Percentiles rank a stretch among this genome's conserved stretches.
These are phyloP conservation scores for Novymonas esmeraldas DNA, from an alignment of 208 protist genomes.

Conservation along the genomic window DNA sequence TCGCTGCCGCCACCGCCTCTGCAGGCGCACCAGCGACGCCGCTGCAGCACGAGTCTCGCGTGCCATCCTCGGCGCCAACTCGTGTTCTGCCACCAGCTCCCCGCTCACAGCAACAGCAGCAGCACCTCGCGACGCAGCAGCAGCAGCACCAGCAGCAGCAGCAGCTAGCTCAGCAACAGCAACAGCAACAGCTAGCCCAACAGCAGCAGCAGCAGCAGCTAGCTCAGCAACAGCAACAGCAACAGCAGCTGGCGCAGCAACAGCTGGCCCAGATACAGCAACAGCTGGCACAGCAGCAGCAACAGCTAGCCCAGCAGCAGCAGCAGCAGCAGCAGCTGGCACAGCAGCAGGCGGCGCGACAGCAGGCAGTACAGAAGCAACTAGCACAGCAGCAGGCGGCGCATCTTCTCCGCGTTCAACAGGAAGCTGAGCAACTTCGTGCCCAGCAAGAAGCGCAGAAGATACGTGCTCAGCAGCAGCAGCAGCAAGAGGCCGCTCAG, in stretches of 20 bases:
- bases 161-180: too few species aligned
- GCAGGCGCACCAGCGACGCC: neutral
- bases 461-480: neutral
- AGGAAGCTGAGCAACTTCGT: conserved; percentile 1
- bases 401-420: neutral
- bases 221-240: too few species aligned
- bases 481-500: too few species aligned
- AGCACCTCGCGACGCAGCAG: too few species aligned
- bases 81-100: conserved; percentile 31
- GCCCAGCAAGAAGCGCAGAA: neutral
- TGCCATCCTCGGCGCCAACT: conserved; percentile 2
- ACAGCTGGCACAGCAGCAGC: too few species aligned
- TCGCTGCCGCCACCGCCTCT: neutral
- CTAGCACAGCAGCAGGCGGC: conserved; percentile 5
- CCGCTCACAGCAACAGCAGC: conserved; percentile 23
- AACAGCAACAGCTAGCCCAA: neutral
- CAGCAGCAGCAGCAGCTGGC: neutral
- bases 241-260: neutral
- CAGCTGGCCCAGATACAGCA: neutral
- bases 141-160: too few species aligned
- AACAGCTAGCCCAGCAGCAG: too few species aligned
- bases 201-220: conserved; percentile 2
- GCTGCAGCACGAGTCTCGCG: conserved; percentile 20
- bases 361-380: too few species aligned
- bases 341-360: neutral